A percentile compares a stretch with the other conserved stretches of the same genome.
Conservation (phyloP, 441 rosid species). For the Gossypium trilobum region DNA sequence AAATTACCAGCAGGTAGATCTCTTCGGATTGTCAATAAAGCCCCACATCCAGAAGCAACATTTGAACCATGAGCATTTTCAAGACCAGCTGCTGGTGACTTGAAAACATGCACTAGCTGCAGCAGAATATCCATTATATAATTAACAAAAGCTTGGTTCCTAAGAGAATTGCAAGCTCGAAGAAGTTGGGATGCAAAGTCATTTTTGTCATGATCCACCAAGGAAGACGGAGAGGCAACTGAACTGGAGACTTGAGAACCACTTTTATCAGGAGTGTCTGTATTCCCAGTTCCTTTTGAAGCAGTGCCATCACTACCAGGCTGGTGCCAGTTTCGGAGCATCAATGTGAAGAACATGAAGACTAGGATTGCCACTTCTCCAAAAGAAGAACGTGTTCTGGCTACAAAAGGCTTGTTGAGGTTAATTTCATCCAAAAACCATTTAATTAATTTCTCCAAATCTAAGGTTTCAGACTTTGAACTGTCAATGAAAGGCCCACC, state of each 20-base stretch:
- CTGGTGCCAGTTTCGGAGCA: slow-evolving; percentile 99
- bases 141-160: slow-evolving; percentile 83
- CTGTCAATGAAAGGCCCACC: slow-evolving; percentile 96
- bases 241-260: slow-evolving; percentile 39
- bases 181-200: slow-evolving; percentile 82
- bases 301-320: slow-evolving; percentile 74
- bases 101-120: slow-evolving; percentile 85
- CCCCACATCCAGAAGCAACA: slow-evolving; percentile 94
- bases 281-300: slow-evolving; percentile 44
- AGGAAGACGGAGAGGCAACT: slow-evolving; percentile 47
- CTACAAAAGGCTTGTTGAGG: slow-evolving; percentile 64
- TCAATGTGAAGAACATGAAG: slow-evolving; percentile 98
- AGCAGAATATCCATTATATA: slow-evolving; percentile 96
- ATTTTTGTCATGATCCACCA: slow-evolving; percentile 77
- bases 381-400: slow-evolving; percentile 63
- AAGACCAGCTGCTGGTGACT: slow-evolving; percentile 57
- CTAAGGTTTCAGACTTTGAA: slow-evolving; percentile 71
- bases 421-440: slow-evolving; percentile 94
- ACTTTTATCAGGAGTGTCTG: slow-evolving; percentile 61
- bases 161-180: slow-evolving; percentile 75
- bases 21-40: slow-evolving; percentile 78
- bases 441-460: slow-evolving; percentile 77
- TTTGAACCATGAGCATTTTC: slow-evolving; percentile 57
- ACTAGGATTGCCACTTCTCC: slow-evolving; percentile 94
- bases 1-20: slow-evolving; percentile 95